Evolutionary conservation across 257 asterid genomes (phyloP).

Genomic region (Paraleonurus japonicus): DNA sequence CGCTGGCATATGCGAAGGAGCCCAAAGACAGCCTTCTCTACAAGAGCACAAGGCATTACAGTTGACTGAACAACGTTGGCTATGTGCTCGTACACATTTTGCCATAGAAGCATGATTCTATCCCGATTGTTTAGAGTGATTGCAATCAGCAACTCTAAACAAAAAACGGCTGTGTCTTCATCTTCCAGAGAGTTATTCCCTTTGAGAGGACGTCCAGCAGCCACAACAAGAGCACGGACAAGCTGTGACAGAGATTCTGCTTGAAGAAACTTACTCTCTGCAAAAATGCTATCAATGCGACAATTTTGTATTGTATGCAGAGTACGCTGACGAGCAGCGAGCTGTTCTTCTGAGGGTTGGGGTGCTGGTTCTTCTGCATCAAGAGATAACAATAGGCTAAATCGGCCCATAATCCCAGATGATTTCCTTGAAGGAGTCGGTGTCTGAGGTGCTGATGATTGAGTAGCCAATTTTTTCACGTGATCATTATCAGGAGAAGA

Average conservation of each 20-base stretch:
- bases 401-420: conserved; percentile 81
- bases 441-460: conserved; percentile 40
- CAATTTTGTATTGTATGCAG: conserved; percentile 76
- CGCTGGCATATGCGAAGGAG: conserved; percentile 90
- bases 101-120: conserved; percentile 91
- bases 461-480: conserved; percentile 37
- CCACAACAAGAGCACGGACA: conserved; percentile 70
- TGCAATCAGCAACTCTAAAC: conserved; percentile 81
- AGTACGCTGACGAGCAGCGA: conserved; percentile 71
- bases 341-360: conserved; percentile 78
- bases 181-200: conserved; percentile 56
- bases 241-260: conserved; percentile 85
- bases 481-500: conserved; percentile 46
- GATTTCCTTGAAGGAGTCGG: conserved; percentile 68
- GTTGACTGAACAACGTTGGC: conserved; percentile 76
- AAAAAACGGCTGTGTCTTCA: conserved; percentile 71
- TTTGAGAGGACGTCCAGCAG: conserved; percentile 60
- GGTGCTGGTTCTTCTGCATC: conserved; percentile 83
- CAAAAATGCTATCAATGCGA: conserved; percentile 77
- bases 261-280: conserved; percentile 87
- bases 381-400: conserved; percentile 71
- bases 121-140: conserved; percentile 79
- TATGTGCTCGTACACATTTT: conserved; percentile 77
- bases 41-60: conserved; percentile 78
- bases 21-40: conserved; percentile 95